phyloP scores from a whole-genome alignment of 1,139 yeast species.

The Saccharomyces hybrid region DNA sequence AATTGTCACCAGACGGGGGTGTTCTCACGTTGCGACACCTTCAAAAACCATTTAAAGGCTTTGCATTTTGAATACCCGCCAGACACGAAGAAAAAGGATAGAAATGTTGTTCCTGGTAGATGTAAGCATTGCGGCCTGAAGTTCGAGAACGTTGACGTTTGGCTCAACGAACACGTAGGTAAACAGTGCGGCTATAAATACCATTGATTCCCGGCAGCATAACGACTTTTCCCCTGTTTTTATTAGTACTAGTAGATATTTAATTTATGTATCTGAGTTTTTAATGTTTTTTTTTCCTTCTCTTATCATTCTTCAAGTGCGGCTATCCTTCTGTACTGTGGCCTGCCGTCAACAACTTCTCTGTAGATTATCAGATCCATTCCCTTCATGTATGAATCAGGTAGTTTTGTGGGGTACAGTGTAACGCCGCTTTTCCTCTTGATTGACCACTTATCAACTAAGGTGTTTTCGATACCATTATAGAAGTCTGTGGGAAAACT shows the following conservation, averaged over 20 bases:
- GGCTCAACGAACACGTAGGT: conserved; percentile 73
- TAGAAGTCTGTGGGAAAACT: conserved; percentile 28
- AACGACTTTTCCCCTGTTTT: conserved; percentile 1
- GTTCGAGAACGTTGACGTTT: conserved; percentile 65
- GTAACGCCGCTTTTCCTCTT: conserved; percentile 5
- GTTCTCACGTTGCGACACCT: conserved; percentile 84
- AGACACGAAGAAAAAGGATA: conserved; percentile 75
- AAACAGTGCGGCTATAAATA: conserved; percentile 40
- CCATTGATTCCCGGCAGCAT: conserved; percentile 11
- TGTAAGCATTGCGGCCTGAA: conserved; percentile 68
- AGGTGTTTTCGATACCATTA: conserved; percentile 23
- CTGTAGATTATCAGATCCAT: conserved; percentile 18
- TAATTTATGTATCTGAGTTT: conserved; percentile 6
- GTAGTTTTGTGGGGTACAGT: conserved; percentile 17
- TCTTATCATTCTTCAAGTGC: conserved; percentile 12
- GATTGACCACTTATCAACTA: conserved; percentile 1
- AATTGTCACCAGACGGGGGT: conserved; percentile 75
- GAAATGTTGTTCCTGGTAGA: conserved; percentile 58
- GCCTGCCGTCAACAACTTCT: neutral
- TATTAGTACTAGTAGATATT: conserved; percentile 2
- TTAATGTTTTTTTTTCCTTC: neutral
- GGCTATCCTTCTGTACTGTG: conserved; percentile 20
- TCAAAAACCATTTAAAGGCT: conserved; percentile 83
- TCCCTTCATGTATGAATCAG: conserved; percentile 19
- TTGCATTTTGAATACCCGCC: conserved; percentile 84